Evolutionary conservation across 2,329 filamentous ascomycete species (phyloP).

Genomic region (Calonectria naviculata): DNA sequence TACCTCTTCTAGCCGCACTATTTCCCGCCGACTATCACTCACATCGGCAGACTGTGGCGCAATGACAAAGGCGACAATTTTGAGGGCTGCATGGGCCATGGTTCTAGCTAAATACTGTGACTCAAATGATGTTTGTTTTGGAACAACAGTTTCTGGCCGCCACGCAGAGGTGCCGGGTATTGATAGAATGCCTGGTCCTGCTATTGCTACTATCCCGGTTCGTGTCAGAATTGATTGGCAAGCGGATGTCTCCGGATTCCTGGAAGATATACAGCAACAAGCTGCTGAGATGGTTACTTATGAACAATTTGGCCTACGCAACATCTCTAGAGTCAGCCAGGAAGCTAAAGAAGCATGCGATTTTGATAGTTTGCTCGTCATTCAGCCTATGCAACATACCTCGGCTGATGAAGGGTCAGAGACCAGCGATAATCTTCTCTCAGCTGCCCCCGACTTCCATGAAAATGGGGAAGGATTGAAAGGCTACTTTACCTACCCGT

Average conservation of each 20-base stretch:
- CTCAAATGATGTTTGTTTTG: constrained; percentile 52
- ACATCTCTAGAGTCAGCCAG: constrained; percentile 28
- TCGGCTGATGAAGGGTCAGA: neutral
- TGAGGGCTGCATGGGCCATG: constrained; percentile 59
- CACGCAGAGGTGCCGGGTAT: constrained; percentile 32
- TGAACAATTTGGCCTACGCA: constrained; percentile 34
- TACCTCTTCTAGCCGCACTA: constrained; percentile 49
- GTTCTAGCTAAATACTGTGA: constrained; percentile 61
- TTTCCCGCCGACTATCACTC: constrained; percentile 50
- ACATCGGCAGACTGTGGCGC: neutral
- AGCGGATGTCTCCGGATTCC: constrained; percentile 8
- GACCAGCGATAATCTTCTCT: neutral
- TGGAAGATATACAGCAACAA: constrained; percentile 25
- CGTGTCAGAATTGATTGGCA: constrained; percentile 48
- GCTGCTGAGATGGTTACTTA: constrained; percentile 27
- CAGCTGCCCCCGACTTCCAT: neutral
- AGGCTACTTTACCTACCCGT: neutral
- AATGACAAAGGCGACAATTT: constrained; percentile 23
- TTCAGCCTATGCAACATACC: constrained; percentile 31
- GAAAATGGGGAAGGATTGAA: neutral
- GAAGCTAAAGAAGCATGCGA: constrained; percentile 29
- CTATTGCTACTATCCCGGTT: constrained; percentile 56
- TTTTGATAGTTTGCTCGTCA: constrained; percentile 44
- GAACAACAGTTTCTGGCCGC: constrained; percentile 55
- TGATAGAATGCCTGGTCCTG: constrained; percentile 36